Conservation (phyloP, 306 rosid species). For the Quercus bicolor region DNA sequence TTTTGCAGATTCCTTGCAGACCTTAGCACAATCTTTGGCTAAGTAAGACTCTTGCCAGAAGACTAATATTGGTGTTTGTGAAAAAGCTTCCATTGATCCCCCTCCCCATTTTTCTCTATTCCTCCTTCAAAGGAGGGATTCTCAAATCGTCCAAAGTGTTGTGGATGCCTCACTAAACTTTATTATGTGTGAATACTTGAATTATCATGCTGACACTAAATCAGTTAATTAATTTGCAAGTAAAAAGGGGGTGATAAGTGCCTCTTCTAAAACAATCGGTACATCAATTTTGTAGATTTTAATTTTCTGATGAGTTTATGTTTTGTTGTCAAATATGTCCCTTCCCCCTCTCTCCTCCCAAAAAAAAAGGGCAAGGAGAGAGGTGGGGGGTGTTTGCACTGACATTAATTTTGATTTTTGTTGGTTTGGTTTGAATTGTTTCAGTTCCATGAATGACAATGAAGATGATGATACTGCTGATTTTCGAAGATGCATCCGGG, state of each 20-base stretch:
- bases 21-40: conserved; percentile 79
- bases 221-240: not conserved
- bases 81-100: not conserved
- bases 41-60: conserved; percentile 51
- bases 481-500: conserved; percentile 70
- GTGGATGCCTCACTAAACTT: not conserved
- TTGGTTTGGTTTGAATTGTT: conserved; percentile 24
- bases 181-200: not conserved
- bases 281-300: no score
- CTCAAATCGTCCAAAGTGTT: not conserved
- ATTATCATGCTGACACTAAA: not conserved
- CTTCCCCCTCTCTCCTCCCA: no score
- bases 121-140: not conserved
- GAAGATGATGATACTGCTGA: conserved; percentile 82
- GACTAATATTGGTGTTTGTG: not conserved
- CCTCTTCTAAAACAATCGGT: not conserved
- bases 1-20: conserved; percentile 66
- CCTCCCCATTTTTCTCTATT: not conserved
- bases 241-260: not conserved
- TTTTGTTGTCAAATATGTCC: not conserved
- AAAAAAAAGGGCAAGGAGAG: no score
- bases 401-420: conserved; percentile 16
- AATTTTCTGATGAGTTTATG: not conserved
- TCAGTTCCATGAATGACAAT: conserved; percentile 74
- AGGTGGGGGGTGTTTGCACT: not conserved